A percentile compares a stretch with the other conserved stretches of the same genome.
phyloP scores from a whole-genome alignment of 257 asterid species.

The Paulownia fortunei region DNA sequence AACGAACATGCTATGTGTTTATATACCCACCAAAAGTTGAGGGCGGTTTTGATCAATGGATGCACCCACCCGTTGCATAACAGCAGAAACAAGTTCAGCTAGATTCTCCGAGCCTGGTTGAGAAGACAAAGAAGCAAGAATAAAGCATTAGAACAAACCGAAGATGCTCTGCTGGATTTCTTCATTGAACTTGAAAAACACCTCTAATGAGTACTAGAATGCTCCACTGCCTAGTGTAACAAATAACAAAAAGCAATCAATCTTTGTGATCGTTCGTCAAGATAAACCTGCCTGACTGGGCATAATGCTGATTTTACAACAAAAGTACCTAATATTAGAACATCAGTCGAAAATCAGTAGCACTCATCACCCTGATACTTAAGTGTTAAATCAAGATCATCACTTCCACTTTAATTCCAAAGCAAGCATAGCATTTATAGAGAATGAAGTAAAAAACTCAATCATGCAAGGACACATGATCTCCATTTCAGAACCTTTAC shows the following conservation, averaged over 20 bases:
- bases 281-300: background rate
- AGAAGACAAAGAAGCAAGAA: conserved; percentile 18
- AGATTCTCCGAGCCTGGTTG: conserved; percentile 73
- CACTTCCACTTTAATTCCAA: background rate
- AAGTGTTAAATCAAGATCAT: too few species aligned
- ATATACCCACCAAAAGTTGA: conserved; percentile 78
- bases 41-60: conserved; percentile 51
- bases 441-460: background rate
- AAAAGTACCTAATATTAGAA: background rate
- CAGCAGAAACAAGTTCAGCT: conserved; percentile 79
- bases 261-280: background rate
- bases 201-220: background rate
- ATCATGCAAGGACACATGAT: background rate
- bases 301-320: background rate
- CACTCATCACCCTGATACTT: background rate
- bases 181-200: conserved; percentile 10
- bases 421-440: background rate
- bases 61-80: conserved; percentile 71
- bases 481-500: background rate
- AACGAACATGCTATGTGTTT: conserved; percentile 6
- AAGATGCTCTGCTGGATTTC: conserved; percentile 9
- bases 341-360: background rate
- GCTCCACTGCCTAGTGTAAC: background rate
- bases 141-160: conserved; percentile 11
- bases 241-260: background rate